Base-by-base conservation (phyloP, 768 basidiomycete species). In the Tubosaeta brunneosetosa region DNA sequence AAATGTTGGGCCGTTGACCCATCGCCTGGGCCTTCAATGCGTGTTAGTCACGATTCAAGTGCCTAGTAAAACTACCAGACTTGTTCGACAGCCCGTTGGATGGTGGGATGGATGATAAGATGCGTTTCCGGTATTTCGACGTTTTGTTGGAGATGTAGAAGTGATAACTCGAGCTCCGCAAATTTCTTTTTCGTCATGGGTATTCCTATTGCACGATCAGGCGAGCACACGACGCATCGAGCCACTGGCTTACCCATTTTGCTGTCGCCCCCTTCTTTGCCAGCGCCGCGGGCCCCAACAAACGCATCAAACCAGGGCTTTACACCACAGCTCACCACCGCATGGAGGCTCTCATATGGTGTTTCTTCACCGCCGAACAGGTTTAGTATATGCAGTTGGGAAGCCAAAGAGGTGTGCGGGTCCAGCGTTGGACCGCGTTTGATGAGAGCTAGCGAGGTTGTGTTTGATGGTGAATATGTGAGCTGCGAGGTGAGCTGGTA, bases 121-220 rank as follows among this genome's bases (percentile, higher is more conserved):
- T 93, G 87, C 4, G 93, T 95, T 70, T 98, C 93, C 1, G 97
- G 97, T 48, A 98, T 98, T 74, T 99, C 97, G 57, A 98, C 95
- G 61, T 99, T 99, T 70, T 98, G 97, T 65, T 98, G 95, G 6
- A 98, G 79, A 66, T 99, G 97, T 2, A 98, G 75, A 14, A 98
- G 74, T 2, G 92, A 94, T 10, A 97, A 73, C 69, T 99, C 95
- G 50, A 98, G 84, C 62, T 99, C 97, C 8, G 97, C 95, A 64
- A 98, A 97, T 72, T 97, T 98, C 77, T 94, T 94, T 82, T 97
- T 98, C 43, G 95, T 94, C 80, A 97, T 91, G 3, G 97, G 97
- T 52, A 99, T 98, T 46, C 86, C 86, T 82, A 26, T 32, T 51
- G 25, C 44, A 25, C 6, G 17, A 42, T 63, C 38, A 63, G 59